phyloP scores from a whole-genome alignment of 2,329 filamentous ascomycete species.

The Beauveria varroae region DNA sequence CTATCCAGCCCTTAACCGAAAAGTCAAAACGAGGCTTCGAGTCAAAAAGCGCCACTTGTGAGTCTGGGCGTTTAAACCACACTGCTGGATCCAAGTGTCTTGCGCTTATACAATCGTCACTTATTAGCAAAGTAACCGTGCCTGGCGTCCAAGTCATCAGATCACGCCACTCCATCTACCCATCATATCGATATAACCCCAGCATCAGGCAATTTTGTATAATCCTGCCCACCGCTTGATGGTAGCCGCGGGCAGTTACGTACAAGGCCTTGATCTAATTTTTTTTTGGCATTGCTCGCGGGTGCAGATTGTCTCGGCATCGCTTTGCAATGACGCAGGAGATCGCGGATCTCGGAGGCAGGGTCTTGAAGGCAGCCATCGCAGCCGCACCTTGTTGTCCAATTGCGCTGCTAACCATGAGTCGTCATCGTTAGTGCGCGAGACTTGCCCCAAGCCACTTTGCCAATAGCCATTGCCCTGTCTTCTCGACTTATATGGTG shows the following conservation, averaged over 20 bases:
- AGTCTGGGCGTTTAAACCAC: too few species aligned
- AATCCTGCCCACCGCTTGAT: background rate
- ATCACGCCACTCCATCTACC: background rate
- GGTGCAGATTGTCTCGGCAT: background rate
- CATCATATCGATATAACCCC: background rate
- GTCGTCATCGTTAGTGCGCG: too few species aligned
- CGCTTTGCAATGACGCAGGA: background rate
- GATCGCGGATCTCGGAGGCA: background rate
- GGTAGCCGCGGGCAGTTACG: background rate
- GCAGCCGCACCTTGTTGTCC: slow-evolving; percentile 11
- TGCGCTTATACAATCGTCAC: too few species aligned
- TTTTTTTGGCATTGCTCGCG: slow-evolving; percentile 36
- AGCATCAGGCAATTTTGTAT: background rate
- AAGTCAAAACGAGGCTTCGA: too few species aligned
- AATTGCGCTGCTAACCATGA: background rate
- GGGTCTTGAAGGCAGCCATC: background rate
- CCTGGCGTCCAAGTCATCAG: background rate
- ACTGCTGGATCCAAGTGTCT: too few species aligned
- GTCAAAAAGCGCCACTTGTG: too few species aligned
- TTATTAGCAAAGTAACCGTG: background rate
- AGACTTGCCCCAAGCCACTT: too few species aligned
- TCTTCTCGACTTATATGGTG: too few species aligned
- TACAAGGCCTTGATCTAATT: slow-evolving; percentile 30
- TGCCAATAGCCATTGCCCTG: too few species aligned
- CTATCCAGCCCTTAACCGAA: background rate